Evolutionary conservation across 768 basidiomycete genomes (phyloP), one percentile per base, ranked within the genome.

Genomic region (Daedalea quercina): DNA sequence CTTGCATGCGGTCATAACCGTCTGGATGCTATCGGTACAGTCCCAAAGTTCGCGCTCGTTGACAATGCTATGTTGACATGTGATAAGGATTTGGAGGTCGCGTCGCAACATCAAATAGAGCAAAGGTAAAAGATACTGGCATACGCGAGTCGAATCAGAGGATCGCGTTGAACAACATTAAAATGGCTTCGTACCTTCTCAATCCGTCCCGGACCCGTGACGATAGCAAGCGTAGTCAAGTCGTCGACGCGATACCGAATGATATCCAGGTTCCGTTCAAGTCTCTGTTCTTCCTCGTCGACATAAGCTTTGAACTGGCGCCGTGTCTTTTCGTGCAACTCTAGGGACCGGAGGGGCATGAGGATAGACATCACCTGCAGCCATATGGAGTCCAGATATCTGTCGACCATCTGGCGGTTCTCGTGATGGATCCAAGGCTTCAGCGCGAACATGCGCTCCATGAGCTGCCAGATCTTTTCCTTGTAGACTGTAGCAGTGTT

Each of bases 81-180:
- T 50, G 20, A 62, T 60, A 33, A 74, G 57, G 23, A 70, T 65
- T 37, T 67, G 60, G 25, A 70, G 57, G 58, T 73, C 68, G 26
- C 68, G 63, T 41, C 64, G 58, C 22, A 71, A 54, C 0, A 72
- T 57, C 0, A 74, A 62, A 49, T 67, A 68, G 1, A 73, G 50
- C n/a, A 73, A 56, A 0, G 71, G 70, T 2, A 71, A 60, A 9
- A 72, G 41, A 49, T 66, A 67, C 71, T 73, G 24, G 17, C 59
- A 19, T 22, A 9, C n/a, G 4, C 34, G 9, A 20, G 24, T 11
- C 1, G 22, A 15, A 52, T 47, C 25, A 9, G 41, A 17, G 44
- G 9, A 44, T 12, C 7, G 15, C 26, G 22, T 3, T 4, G 12
- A 3, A n/a, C 9, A 12, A n/a, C n/a, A n/a, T n/a, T n/a, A n/a